These are phyloP conservation scores for Pelargonium citronellum DNA, from an alignment of 441 rosid species.

Conservation along the genomic window DNA sequence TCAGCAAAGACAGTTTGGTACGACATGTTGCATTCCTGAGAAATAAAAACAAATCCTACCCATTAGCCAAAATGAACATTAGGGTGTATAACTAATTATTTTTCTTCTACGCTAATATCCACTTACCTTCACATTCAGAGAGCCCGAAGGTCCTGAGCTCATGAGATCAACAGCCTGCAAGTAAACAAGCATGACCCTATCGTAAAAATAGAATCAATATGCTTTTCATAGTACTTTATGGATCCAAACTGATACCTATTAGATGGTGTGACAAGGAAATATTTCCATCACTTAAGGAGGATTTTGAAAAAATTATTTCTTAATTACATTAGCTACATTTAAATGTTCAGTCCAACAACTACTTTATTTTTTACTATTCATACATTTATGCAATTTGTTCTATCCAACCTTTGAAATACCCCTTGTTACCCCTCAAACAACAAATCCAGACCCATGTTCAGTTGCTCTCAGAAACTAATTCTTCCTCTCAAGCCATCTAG, in stretches of 20 bases:
- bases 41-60: conserved; percentile 13
- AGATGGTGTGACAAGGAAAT: no score
- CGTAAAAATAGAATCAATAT: conserved; percentile 4
- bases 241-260: not conserved
- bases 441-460: no score
- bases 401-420: no score
- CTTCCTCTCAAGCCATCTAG: no score
- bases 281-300: no score
- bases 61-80: not conserved
- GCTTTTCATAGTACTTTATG: not conserved
- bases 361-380: no score
- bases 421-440: no score
- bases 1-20: conserved; percentile 69
- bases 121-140: conserved; percentile 48
- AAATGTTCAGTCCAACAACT: no score
- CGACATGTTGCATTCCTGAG: conserved; percentile 42
- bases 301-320: no score
- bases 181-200: conserved; percentile 1
- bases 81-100: not conserved
- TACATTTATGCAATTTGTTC: no score
- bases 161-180: conserved; percentile 82
- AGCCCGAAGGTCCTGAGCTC: conserved; percentile 42
- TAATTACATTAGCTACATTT: no score
- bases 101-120: conserved; percentile 11
- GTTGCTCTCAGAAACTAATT: no score